phyloP scores from a whole-genome alignment of 352 stramenopile species.

The Phytophthora kernoviae region DNA sequence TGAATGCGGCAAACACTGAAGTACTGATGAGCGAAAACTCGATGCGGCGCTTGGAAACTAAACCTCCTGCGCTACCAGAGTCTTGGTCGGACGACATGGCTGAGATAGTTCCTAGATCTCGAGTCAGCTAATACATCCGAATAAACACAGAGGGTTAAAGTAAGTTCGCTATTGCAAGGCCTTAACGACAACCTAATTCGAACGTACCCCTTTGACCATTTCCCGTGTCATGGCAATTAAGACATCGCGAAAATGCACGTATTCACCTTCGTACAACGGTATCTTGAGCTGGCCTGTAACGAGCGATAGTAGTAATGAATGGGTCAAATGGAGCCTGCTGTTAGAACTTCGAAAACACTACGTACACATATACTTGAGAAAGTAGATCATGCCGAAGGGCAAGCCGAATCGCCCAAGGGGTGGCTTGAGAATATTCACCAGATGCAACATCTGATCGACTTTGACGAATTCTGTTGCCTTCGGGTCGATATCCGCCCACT shows the following conservation, averaged over 20 bases:
- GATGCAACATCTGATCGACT: constrained; percentile 61
- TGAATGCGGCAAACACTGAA: constrained; percentile 67
- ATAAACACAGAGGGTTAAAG: neutral
- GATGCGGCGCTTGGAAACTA: constrained; percentile 25
- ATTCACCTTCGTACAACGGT: constrained; percentile 79
- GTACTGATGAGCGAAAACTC: constrained; percentile 72
- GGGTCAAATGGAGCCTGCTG: constrained; percentile 9
- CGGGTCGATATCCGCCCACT: constrained; percentile 90
- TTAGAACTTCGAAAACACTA: constrained; percentile 3
- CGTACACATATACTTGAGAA: constrained; percentile 60
- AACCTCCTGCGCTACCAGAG: constrained; percentile 14
- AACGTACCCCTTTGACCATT: constrained; percentile 73
- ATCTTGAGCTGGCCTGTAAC: constrained; percentile 59
- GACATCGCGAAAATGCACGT: constrained; percentile 86
- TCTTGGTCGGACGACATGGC: constrained; percentile 30
- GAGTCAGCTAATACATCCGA: constrained; percentile 8
- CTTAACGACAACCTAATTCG: neutral
- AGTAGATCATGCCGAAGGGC: constrained; percentile 33
- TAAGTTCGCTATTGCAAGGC: neutral
- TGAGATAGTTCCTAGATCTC: constrained; percentile 41
- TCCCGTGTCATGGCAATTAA: constrained; percentile 76
- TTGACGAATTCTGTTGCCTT: constrained; percentile 84
- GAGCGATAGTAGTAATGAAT: constrained; percentile 6
- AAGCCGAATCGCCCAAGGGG: constrained; percentile 66
- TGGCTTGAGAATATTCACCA: constrained; percentile 75